Evolutionary conservation across 2,329 filamentous ascomycete genomes (phyloP).

Genomic region (Colletotrichum eremochloae): DNA sequence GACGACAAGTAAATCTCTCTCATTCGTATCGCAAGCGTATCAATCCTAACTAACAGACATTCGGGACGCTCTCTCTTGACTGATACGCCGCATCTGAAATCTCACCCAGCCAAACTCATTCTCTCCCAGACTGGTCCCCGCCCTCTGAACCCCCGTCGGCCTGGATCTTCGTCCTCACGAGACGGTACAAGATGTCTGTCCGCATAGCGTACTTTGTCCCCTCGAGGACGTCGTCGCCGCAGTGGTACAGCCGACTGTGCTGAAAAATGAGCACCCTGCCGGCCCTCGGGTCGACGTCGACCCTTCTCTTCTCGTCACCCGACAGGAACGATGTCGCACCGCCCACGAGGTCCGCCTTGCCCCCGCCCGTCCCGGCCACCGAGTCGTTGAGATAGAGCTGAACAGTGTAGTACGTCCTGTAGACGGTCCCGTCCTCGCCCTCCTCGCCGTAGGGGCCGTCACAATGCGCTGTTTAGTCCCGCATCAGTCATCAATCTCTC

Average conservation of each 20-base stretch:
- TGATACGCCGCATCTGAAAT: background rate
- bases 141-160: background rate
- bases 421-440: conserved; percentile 58
- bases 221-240: conserved; percentile 64
- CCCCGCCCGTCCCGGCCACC: conserved; percentile 53
- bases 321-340: conserved; percentile 70
- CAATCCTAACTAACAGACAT: background rate
- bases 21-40: background rate
- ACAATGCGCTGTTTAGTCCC: conserved; percentile 67
- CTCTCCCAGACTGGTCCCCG: background rate
- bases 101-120: background rate
- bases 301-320: conserved; percentile 53
- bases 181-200: conserved; percentile 65
- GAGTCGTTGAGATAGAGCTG: conserved; percentile 69
- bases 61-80: background rate
- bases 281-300: conserved; percentile 68
- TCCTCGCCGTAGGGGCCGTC: conserved; percentile 73
- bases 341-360: conserved; percentile 57
- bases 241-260: conserved; percentile 64
- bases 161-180: conserved; percentile 14
- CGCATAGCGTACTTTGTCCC: conserved; percentile 71
- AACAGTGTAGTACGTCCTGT: conserved; percentile 65
- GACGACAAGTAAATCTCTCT: no score
- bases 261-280: conserved; percentile 73
- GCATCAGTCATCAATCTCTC: conserved; percentile 3